Evolutionary conservation across 345 rosid genomes (phyloP).

Genomic region (Hibiscus trionum): DNA sequence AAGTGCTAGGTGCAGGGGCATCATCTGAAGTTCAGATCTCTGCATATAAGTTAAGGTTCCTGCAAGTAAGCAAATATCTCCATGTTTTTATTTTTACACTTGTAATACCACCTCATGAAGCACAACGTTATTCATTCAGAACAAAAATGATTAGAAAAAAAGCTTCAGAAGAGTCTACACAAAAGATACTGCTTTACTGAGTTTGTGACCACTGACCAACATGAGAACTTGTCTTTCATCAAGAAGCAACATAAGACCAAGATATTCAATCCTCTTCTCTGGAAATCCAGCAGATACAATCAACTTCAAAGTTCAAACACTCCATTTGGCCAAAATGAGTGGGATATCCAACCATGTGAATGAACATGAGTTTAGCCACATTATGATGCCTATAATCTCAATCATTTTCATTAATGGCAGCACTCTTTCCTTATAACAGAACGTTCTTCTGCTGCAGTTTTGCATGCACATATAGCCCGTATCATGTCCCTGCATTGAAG

Average conservation of each 20-base stretch:
- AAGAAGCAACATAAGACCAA: constrained; percentile 94
- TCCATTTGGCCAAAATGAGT: constrained; percentile 99
- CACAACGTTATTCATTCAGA: not conserved
- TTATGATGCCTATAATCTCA: constrained; percentile 83
- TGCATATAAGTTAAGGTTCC: constrained; percentile 54
- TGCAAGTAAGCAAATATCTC: constrained; percentile 11
- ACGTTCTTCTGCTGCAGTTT: constrained; percentile 99
- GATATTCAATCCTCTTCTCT: constrained; percentile 97
- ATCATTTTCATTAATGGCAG: constrained; percentile 87
- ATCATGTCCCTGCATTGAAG: constrained; percentile 88
- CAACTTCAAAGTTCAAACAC: constrained; percentile 87
- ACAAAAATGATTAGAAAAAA: not conserved
- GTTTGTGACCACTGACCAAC: constrained; percentile 98
- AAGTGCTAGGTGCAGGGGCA: constrained; percentile 57
- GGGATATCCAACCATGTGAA: constrained; percentile 99
- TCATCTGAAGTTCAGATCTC: constrained; percentile 95
- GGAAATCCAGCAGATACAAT: constrained; percentile 97
- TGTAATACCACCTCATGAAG: constrained; percentile 3
- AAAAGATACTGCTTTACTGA: constrained; percentile 95
- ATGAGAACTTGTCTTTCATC: constrained; percentile 97
- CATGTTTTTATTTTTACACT: not conserved
- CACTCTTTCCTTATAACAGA: constrained; percentile 96
- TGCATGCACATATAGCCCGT: constrained; percentile 85
- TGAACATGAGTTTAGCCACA: constrained; percentile 97
- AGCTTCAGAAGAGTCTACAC: not conserved